phyloP scores from a whole-genome alignment of 768 basidiomycete species.

The Lepiota venenata region DNA sequence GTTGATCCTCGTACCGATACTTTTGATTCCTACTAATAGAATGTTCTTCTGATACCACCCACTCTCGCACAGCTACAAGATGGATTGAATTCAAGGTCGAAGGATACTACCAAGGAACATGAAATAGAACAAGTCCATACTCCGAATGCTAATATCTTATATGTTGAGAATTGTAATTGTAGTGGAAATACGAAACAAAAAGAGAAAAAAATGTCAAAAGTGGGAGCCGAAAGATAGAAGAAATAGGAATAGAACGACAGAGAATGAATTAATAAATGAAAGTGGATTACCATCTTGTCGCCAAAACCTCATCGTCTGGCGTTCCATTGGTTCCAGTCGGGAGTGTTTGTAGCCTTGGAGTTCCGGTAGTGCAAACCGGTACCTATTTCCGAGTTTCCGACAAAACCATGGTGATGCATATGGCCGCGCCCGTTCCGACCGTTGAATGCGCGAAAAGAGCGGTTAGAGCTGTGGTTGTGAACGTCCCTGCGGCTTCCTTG shows the following conservation, averaged over 20 bases:
- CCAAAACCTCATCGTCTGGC: conserved; percentile 29
- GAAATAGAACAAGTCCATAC: background rate
- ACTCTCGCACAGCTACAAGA: background rate
- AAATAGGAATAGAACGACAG: background rate
- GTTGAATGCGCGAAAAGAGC: background rate
- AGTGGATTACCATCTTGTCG: background rate
- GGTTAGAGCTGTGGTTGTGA: background rate
- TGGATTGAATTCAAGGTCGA: background rate
- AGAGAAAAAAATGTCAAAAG: background rate
- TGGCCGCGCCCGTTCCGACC: conserved; percentile 5
- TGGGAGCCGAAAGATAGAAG: conserved; percentile 1
- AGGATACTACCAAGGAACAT: conserved; percentile 1
- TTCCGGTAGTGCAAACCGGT: conserved; percentile 14
- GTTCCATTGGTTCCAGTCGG: conserved; percentile 37
- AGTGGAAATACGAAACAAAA: background rate
- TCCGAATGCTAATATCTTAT: background rate
- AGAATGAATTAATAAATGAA: background rate
- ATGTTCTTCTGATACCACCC: background rate
- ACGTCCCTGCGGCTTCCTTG: conserved; percentile 1
- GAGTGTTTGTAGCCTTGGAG: conserved; percentile 15
- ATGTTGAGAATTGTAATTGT: background rate
- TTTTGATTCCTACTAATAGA: background rate
- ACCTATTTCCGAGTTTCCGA: conserved; percentile 18
- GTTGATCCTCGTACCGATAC: background rate
- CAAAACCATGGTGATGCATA: conserved; percentile 5